phyloP scores from a whole-genome alignment of 257 asterid genomes.

The Phtheirospermum japonicum region DNA sequence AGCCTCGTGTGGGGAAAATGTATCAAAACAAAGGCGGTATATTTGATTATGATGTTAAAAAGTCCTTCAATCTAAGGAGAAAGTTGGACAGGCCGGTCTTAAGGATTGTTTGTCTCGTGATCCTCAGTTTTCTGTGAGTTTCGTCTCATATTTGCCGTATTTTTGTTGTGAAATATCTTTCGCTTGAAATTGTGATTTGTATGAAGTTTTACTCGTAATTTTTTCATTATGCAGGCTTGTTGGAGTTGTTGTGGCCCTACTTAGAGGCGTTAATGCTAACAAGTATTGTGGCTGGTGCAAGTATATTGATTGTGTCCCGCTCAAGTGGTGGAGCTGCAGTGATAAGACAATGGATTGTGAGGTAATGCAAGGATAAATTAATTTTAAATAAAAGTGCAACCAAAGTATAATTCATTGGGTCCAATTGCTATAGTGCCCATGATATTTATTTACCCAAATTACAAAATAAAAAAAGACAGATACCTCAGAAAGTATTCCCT shows the following conservation, averaged over 20 bases:
- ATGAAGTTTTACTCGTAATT: background rate
- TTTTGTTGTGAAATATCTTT: slow-evolving; percentile 1
- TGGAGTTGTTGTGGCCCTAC: slow-evolving; percentile 50
- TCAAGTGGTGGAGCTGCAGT: slow-evolving; percentile 86
- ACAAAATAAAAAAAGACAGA: too few relatives aligned
- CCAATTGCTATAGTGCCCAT: background rate
- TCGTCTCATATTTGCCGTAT: background rate
- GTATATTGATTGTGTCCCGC: slow-evolving; percentile 67
- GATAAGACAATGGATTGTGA: slow-evolving; percentile 53
- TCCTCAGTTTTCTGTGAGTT: slow-evolving; percentile 71
- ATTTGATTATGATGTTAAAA: slow-evolving; percentile 58
- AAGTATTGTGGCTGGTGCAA: slow-evolving; percentile 71
- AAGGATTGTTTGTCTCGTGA: slow-evolving; percentile 50
- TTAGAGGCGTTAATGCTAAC: slow-evolving; percentile 48
- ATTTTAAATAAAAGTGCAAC: background rate
- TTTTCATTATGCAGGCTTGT: slow-evolving; percentile 40
- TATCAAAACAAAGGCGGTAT: slow-evolving; percentile 54
- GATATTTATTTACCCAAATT: background rate
- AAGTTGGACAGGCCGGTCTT: slow-evolving; percentile 59
- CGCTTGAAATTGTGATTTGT: background rate
- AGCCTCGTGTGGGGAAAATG: slow-evolving; percentile 51
- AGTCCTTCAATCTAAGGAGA: slow-evolving; percentile 37
- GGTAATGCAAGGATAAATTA: slow-evolving; percentile 35
- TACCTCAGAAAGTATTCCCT: too few relatives aligned
- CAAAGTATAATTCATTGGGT: background rate